Percentiles rank a stretch among this genome's conserved stretches.
Evolutionary conservation across 805 yeast genomes (phyloP).

Genomic region (Lipomyces orientalis): DNA sequence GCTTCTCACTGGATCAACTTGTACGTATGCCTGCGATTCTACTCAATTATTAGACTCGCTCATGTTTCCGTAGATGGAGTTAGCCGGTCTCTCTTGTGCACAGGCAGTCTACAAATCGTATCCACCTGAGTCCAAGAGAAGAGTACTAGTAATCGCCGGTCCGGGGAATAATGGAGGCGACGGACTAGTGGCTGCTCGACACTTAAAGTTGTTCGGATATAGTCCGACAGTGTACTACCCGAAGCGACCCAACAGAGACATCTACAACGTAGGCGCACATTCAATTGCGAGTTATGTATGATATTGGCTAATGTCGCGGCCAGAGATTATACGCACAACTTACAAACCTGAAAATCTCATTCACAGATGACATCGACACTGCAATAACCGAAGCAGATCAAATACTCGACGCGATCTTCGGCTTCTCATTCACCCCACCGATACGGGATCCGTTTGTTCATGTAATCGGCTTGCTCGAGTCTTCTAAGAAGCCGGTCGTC

Average conservation of each 20-base stretch:
- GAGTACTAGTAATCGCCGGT: conserved; percentile 78
- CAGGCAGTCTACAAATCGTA: conserved; percentile 74
- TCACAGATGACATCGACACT: conserved; percentile 53
- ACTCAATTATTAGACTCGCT: conserved; percentile 30
- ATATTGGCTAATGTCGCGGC: not conserved
- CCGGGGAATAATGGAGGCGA: conserved; percentile 98
- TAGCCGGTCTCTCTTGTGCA: conserved; percentile 95
- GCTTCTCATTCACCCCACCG: conserved; percentile 92
- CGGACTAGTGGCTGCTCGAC: conserved; percentile 95
- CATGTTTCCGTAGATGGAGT: conserved; percentile 70
- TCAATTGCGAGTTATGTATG: conserved; percentile 6
- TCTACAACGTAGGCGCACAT: conserved; percentile 29
- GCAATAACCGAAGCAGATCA: conserved; percentile 51
- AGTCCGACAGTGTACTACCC: conserved; percentile 82
- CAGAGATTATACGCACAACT: conserved; percentile 69
- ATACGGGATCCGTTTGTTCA: conserved; percentile 75
- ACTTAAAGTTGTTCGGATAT: conserved; percentile 79
- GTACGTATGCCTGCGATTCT: conserved; percentile 42
- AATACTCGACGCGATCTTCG: conserved; percentile 84
- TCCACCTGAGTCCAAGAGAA: conserved; percentile 56
- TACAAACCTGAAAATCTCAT: conserved; percentile 63
- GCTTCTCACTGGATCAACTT: conserved; percentile 81
- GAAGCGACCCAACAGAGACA: conserved; percentile 60
- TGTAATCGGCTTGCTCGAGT: conserved; percentile 52
- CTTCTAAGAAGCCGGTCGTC: conserved; percentile 60